Evolutionary conservation across 768 basidiomycete species (phyloP).

Genomic region (Termitomyces sp.): DNA sequence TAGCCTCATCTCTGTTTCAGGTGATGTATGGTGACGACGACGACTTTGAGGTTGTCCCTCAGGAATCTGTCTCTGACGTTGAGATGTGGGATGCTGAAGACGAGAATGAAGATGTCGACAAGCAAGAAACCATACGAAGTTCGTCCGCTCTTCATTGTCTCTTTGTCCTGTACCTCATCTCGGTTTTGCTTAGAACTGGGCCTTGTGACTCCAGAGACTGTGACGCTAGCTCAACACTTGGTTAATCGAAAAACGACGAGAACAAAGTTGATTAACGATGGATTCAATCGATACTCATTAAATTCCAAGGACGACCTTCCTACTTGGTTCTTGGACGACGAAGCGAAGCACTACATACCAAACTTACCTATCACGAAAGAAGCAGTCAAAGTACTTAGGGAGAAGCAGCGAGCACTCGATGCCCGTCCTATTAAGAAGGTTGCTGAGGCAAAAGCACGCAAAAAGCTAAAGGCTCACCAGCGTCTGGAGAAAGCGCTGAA

Average conservation of each 20-base stretch:
- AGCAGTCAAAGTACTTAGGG: conserved; percentile 78
- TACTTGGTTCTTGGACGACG: conserved; percentile 96
- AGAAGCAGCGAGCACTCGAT: conserved; percentile 89
- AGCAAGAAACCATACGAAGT: conserved; percentile 67
- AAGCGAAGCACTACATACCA: conserved; percentile 85
- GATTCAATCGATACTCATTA: conserved; percentile 91
- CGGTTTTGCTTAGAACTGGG: conserved; percentile 56
- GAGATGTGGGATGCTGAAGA: conserved; percentile 81
- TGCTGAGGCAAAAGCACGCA: conserved; percentile 96
- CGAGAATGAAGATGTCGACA: conserved; percentile 67
- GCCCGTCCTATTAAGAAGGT: conserved; percentile 98
- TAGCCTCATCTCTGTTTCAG: not conserved
- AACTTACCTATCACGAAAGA: conserved; percentile 98
- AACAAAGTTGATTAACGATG: conserved; percentile 87
- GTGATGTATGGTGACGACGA: conserved; percentile 31
- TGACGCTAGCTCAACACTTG: conserved; percentile 85
- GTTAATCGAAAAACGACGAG: conserved; percentile 89
- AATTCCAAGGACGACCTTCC: conserved; percentile 91
- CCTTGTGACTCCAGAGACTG: conserved; percentile 81
- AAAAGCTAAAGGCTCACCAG: conserved; percentile 85
- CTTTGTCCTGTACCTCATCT: conserved; percentile 2
- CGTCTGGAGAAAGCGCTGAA: conserved; percentile 89
- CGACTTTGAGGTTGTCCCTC: conserved; percentile 76
- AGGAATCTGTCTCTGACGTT: conserved; percentile 51
- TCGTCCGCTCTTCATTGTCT: conserved; percentile 1